Evolutionary conservation across 805 yeast species (phyloP).

Genomic region (Zygosaccharomyces lentus): DNA sequence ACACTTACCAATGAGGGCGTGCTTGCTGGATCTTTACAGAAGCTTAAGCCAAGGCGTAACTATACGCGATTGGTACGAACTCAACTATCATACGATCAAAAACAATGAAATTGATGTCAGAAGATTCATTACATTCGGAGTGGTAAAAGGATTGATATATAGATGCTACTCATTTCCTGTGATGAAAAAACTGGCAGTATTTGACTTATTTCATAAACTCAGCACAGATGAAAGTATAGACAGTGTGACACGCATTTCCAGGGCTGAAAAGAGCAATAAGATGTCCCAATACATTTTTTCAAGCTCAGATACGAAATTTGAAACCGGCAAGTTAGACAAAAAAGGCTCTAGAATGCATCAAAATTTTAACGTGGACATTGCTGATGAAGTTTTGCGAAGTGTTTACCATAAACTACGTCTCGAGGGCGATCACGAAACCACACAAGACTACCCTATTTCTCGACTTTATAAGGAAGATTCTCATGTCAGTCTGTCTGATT

Average conservation of each 20-base stretch:
- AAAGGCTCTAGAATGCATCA: slow-evolving; percentile 4
- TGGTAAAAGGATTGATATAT: slow-evolving; percentile 74
- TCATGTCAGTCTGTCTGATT: slow-evolving; percentile 10
- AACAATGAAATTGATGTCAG: slow-evolving; percentile 67
- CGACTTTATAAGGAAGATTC: slow-evolving; percentile 8
- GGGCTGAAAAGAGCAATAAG: slow-evolving; percentile 12
- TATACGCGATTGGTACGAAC: slow-evolving; percentile 75
- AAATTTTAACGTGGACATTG: slow-evolving; percentile 20
- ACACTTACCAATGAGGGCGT: slow-evolving; percentile 55
- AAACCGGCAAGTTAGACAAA: slow-evolving; percentile 5
- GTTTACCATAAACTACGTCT: slow-evolving; percentile 29
- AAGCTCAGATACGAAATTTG: slow-evolving; percentile 33
- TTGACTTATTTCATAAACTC: slow-evolving; percentile 13
- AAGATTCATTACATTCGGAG: slow-evolving; percentile 82
- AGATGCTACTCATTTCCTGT: slow-evolving; percentile 76
- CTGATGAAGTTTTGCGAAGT: slow-evolving; percentile 28
- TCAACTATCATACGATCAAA: slow-evolving; percentile 51
- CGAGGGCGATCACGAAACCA: slow-evolving; percentile 2
- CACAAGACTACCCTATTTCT: slow-evolving; percentile 3
- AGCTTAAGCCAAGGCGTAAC: slow-evolving; percentile 75
- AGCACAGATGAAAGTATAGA: slow-evolving; percentile 16
- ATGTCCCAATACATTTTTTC: slow-evolving; percentile 25
- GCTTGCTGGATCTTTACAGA: slow-evolving; percentile 67
- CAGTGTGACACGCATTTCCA: slow-evolving; percentile 12
- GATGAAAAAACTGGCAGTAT: slow-evolving; percentile 28